These are phyloP conservation scores for Rhytidhysteron rufulum DNA, from an alignment of 2,329 filamentous ascomycete genomes.

Conservation along the genomic window DNA sequence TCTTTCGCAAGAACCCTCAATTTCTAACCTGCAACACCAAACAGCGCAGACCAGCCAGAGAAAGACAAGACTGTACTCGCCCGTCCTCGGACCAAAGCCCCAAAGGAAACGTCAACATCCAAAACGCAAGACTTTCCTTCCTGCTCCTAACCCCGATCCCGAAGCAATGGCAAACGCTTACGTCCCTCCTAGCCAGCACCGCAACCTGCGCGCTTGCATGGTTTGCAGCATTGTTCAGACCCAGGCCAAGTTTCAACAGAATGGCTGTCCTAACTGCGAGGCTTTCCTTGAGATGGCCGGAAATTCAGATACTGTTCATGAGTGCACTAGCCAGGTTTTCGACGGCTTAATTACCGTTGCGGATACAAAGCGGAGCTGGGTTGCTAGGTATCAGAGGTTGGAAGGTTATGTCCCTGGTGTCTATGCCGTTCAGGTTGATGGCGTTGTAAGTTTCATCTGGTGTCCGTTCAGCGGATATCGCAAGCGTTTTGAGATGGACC, in stretches of 20 bases:
- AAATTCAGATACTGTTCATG: conserved; percentile 75
- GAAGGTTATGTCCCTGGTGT: conserved; percentile 84
- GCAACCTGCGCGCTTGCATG: conserved; percentile 94
- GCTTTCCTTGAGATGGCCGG: conserved; percentile 79
- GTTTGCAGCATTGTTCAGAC: conserved; percentile 94
- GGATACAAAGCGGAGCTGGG: conserved; percentile 83
- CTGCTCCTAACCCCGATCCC: conserved; percentile 15
- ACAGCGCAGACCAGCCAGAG: no score
- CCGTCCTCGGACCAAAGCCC: no score
- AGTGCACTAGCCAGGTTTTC: conserved; percentile 94
- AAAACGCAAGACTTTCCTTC: neutral
- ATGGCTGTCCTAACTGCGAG: conserved; percentile 96
- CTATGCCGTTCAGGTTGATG: conserved; percentile 93
- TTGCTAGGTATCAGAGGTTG: conserved; percentile 92
- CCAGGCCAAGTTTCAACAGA: conserved; percentile 72
- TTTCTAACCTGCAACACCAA: no score
- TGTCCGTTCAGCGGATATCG: neutral
- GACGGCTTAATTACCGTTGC: conserved; percentile 85
- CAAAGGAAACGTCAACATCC: neutral
- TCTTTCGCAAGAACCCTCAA: no score
- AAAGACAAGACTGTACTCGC: no score
- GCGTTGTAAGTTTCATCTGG: conserved; percentile 53
- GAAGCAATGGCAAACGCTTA: conserved; percentile 49
- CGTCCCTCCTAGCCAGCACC: conserved; percentile 70
- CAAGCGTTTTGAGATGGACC: neutral